Percentiles rank a stretch among this genome's conserved stretches.
phyloP scores from a whole-genome alignment of 2,329 filamentous ascomycete species.

The Stagonosporopsis rhizophila region DNA sequence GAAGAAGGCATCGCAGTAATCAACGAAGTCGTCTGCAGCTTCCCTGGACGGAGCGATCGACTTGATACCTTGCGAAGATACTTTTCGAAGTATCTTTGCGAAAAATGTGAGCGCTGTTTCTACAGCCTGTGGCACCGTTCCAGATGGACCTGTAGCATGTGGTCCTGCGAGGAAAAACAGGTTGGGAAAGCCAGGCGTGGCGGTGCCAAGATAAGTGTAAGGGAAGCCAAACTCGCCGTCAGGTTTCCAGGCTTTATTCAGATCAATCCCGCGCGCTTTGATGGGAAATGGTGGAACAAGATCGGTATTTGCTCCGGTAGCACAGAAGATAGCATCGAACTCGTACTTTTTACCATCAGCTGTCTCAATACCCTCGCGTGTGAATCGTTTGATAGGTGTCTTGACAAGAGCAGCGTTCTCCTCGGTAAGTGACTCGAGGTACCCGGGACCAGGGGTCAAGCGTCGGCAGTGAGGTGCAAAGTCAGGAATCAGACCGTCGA shows the following conservation, averaged over 20 bases:
- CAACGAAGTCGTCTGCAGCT: constrained; percentile 70
- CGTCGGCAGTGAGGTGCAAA: constrained; percentile 45
- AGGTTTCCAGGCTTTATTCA: constrained; percentile 64
- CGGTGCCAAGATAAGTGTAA: constrained; percentile 70
- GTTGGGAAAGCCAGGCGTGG: constrained; percentile 72
- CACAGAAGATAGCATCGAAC: constrained; percentile 62
- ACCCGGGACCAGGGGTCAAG: constrained; percentile 47
- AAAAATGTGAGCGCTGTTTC: constrained; percentile 72
- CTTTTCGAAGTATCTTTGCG: constrained; percentile 72
- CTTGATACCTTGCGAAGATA: constrained; percentile 69
- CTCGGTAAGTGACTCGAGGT: constrained; percentile 52
- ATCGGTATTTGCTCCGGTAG: constrained; percentile 68
- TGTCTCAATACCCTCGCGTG: constrained; percentile 49
- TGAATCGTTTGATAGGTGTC: constrained; percentile 50
- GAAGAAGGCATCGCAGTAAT: constrained; percentile 61
- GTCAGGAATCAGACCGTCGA: constrained; percentile 53
- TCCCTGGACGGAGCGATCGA: constrained; percentile 63
- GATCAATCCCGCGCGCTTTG: constrained; percentile 60
- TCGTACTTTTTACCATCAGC: constrained; percentile 48
- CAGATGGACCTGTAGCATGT: constrained; percentile 55
- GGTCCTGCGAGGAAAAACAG: constrained; percentile 68
- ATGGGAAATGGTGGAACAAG: constrained; percentile 66
- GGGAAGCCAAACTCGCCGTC: constrained; percentile 67
- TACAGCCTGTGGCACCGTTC: constrained; percentile 71
- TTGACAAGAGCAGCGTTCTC: constrained; percentile 52